Evolutionary conservation across 345 rosid species (phyloP).

Genomic region (Noccaea bulbosa): DNA sequence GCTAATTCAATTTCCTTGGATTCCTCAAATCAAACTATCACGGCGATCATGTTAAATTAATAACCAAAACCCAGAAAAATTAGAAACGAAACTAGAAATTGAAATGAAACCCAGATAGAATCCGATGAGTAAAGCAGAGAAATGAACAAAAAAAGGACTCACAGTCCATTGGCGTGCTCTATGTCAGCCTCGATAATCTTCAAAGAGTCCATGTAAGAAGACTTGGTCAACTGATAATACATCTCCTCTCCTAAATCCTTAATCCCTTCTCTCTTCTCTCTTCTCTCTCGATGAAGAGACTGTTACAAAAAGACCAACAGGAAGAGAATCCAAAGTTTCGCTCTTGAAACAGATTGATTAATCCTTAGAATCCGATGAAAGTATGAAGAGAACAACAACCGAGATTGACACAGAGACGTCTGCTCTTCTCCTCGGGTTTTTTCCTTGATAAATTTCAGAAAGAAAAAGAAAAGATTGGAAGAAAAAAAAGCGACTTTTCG

Average conservation of each 20-base stretch:
- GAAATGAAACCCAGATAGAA: slow-evolving; percentile 30
- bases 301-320: slow-evolving; percentile 1
- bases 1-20: not conserved
- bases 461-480: not conserved
- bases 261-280: not conserved
- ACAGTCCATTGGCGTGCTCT: slow-evolving; percentile 88
- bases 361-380: slow-evolving; percentile 19
- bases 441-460: not conserved
- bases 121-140: slow-evolving; percentile 4
- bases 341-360: slow-evolving; percentile 24
- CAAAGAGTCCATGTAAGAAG: slow-evolving; percentile 75
- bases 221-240: slow-evolving; percentile 61
- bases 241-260: slow-evolving; percentile 34
- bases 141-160: slow-evolving; percentile 33
- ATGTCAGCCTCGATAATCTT: slow-evolving; percentile 85
- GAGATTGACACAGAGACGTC: slow-evolving; percentile 32
- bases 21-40: not conserved
- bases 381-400: slow-evolving; percentile 15
- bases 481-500: slow-evolving; percentile 25
- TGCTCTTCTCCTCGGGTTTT: slow-evolving; percentile 35
- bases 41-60: not conserved
- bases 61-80: slow-evolving; percentile 15
- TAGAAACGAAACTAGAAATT: not conserved
- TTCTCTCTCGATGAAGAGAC: not conserved
- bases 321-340: slow-evolving; percentile 34